Evolutionary conservation across 768 basidiomycete genomes (phyloP), one percentile per base, ranked within the genome.

Genomic region (Hericium rajendrae): DNA sequence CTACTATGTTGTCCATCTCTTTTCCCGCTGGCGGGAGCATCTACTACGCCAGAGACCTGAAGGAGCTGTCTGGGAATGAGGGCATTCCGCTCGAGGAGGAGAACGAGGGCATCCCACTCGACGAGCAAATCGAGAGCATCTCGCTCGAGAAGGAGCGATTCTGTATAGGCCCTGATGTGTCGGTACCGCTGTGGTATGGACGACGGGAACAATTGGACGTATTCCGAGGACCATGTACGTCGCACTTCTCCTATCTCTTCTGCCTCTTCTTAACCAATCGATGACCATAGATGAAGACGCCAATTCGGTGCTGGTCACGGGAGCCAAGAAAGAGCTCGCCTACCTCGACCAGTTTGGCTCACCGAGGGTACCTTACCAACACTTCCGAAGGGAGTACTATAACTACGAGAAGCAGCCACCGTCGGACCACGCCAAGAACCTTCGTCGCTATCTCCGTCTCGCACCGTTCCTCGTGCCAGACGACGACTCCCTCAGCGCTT

Each of bases 11-110:
- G 78, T 74, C 73, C n/a, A 68, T 73, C 39, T 0, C 70, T 59
- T 79, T 79, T 61, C 79, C 76, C 20, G 77, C 75, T 68, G 75
- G 77, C 52, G 76, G 78, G 70, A 77, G 77, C 70, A 69, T 80
- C 0, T 80, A 79, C 69, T 80, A 70, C 53, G 48, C 71, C 11
- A 8, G 73, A 15, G 79, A 81, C 70, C 56, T 80, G 67, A 68
- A 73, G 67, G 74, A 74, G 57, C 62, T 70, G 20, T 64, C 70
- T 12, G 64, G 64, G 67, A 65, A 39, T 59, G 28, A 53, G 59
- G 74, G 68, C 63, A 69, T 79, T 51, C 60, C 72, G 8, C 57
- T 67, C 1, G 11, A 65, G 13, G 64, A 26, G 26, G 64, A 63
- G 67, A 65, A 39, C 60, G 28, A 53, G 59, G 74, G 68, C 63